phyloP scores from a whole-genome alignment of 257 asterid species.

The Petunia axillaris region DNA sequence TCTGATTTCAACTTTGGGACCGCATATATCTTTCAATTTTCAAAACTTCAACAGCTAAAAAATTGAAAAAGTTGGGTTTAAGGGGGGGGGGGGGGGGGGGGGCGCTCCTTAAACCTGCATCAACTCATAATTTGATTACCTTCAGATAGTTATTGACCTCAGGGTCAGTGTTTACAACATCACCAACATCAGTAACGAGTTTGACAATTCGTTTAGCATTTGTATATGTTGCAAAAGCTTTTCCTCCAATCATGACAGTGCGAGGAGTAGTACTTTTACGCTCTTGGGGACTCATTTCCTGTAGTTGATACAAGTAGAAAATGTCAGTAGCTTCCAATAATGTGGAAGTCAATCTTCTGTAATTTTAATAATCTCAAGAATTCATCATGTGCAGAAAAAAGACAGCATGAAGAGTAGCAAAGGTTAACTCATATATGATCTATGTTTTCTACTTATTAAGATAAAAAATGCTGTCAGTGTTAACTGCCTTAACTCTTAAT shows the following conservation, averaged over 20 bases:
- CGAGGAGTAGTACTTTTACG: constrained; percentile 81
- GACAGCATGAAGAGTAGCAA: constrained; percentile 13
- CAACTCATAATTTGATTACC: constrained; percentile 41
- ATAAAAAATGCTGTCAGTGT: neutral
- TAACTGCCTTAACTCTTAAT: constrained; percentile 1
- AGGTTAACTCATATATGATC: neutral
- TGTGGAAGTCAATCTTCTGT: neutral
- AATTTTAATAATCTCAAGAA: constrained; percentile 9
- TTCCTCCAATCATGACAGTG: constrained; percentile 97
- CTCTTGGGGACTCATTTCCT: constrained; percentile 96
- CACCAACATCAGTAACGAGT: constrained; percentile 96
- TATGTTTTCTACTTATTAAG: neutral
- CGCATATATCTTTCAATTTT: neutral
- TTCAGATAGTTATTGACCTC: constrained; percentile 84
- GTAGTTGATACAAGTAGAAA: constrained; percentile 24
- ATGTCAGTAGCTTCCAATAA: constrained; percentile 3
- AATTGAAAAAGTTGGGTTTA: too few species aligned
- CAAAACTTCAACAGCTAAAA: constrained; percentile 3
- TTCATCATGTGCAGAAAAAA: constrained; percentile 11
- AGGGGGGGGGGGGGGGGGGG: neutral
- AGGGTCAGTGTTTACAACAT: constrained; percentile 87
- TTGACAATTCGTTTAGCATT: constrained; percentile 96
- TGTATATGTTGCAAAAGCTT: constrained; percentile 97
- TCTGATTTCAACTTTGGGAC: too few species aligned
- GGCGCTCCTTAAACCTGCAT: neutral